phyloP scores from a whole-genome alignment of 352 stramenopile species.

The Phytopythium chamaehyphon region DNA sequence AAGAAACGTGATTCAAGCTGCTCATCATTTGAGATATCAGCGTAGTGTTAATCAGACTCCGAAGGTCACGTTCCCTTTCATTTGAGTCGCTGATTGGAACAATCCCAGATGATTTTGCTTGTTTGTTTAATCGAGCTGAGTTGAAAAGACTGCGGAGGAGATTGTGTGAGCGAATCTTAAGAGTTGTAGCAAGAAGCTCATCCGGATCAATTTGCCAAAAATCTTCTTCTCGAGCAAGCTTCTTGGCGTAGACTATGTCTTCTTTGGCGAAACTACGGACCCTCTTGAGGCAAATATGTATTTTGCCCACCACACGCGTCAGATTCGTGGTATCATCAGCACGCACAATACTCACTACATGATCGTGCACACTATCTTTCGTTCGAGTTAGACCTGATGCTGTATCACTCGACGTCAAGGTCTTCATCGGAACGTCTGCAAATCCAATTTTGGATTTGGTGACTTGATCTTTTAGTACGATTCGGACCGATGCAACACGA shows the following conservation, averaged over 20 bases:
- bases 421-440: conserved; percentile 29
- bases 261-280: conserved; percentile 11
- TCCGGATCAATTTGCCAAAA: conserved; percentile 43
- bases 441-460: conserved; percentile 28
- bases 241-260: conserved; percentile 29
- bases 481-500: conserved; percentile 30
- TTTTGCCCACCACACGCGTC: conserved; percentile 48
- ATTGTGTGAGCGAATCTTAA: conserved; percentile 37
- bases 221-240: conserved; percentile 25
- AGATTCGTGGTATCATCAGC: conserved; percentile 11
- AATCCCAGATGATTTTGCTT: too few relatives aligned
- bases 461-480: conserved; percentile 26
- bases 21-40: too few relatives aligned
- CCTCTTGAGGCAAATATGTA: conserved; percentile 32
- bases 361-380: background rate
- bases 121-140: conserved; percentile 1
- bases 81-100: too few relatives aligned
- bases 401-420: conserved; percentile 8
- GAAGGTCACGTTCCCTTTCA: too few relatives aligned
- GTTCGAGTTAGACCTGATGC: too few relatives aligned
- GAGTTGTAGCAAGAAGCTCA: conserved; percentile 40
- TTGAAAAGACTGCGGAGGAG: conserved; percentile 38
- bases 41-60: too few relatives aligned
- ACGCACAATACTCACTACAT: conserved; percentile 25
- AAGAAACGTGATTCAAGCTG: too few relatives aligned